Evolutionary conservation across 257 asterid species (phyloP).

Genomic region (Solanum neorickii): DNA sequence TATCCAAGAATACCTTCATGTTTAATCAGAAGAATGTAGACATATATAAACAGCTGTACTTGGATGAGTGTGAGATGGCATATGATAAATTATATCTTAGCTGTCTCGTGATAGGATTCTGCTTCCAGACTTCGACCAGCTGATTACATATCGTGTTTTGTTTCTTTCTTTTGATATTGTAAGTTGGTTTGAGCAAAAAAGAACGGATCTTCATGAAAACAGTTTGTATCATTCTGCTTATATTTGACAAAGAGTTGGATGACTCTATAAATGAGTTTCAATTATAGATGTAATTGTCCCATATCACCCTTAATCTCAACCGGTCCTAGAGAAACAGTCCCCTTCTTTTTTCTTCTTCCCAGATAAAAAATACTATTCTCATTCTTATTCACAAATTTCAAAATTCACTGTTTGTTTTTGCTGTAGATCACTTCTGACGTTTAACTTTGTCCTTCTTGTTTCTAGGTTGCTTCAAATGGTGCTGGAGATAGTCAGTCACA

Average conservation of each 20-base stretch:
- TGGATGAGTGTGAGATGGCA: not conserved
- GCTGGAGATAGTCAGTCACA: slow-evolving; percentile 20
- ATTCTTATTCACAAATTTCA: not conserved
- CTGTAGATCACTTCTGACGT: not conserved
- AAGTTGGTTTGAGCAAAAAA: not conserved
- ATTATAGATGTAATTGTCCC: not conserved
- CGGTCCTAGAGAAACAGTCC: not conserved
- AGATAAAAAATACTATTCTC: not conserved
- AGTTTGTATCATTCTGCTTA: not conserved
- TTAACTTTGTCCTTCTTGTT: not conserved
- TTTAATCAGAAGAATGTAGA: not conserved
- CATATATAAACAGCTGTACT: not conserved
- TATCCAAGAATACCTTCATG: not conserved
- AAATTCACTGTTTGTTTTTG: not conserved
- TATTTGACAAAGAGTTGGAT: not conserved
- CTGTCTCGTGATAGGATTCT: not conserved
- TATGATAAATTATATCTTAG: not conserved
- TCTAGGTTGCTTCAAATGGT: slow-evolving; percentile 25
- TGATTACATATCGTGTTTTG: not conserved
- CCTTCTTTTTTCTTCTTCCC: not conserved
- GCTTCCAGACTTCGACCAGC: not conserved
- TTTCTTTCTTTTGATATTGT: not conserved
- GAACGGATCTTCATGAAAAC: not conserved
- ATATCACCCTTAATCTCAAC: not conserved
- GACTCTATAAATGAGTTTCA: not conserved